Evolutionary conservation across 2,329 filamentous ascomycete species (phyloP).

Genomic region (Epichloe amarillans): DNA sequence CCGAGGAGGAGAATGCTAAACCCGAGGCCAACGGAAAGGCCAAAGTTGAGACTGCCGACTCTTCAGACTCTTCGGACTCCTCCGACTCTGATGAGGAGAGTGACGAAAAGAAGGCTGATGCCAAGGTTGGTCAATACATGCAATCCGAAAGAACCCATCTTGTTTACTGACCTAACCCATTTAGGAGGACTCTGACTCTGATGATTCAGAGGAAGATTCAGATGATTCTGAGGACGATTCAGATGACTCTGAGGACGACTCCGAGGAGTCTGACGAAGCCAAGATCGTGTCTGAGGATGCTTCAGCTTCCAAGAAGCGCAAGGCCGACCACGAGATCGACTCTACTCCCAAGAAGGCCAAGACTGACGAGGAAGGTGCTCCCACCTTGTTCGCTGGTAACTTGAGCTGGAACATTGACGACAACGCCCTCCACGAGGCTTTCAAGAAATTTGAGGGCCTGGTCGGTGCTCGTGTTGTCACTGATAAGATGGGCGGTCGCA

Average conservation of each 20-base stretch:
- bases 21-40: constrained; percentile 7
- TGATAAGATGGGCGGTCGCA: constrained; percentile 67
- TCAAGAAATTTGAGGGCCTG: constrained; percentile 65
- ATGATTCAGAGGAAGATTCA: constrained; percentile 22
- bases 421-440: constrained; percentile 65
- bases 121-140: constrained; percentile 16
- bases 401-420: constrained; percentile 87
- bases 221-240: constrained; percentile 22
- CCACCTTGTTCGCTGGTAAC: constrained; percentile 79
- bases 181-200: constrained; percentile 4
- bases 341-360: constrained; percentile 54
- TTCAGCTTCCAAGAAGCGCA: constrained; percentile 32
- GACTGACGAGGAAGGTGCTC: constrained; percentile 32
- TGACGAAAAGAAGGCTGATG: constrained; percentile 10
- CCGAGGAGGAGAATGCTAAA: constrained; percentile 22
- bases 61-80: constrained; percentile 14
- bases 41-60: constrained; percentile 17
- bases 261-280: constrained; percentile 21
- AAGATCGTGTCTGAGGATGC: constrained; percentile 21
- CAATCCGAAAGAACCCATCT: background rate
- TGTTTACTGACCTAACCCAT: background rate
- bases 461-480: constrained; percentile 66
- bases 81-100: constrained; percentile 19
- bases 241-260: constrained; percentile 21
- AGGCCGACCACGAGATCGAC: constrained; percentile 35